Evolutionary conservation across 768 basidiomycete genomes (phyloP), one percentile per base, ranked within the genome.

Genomic region (Lentinus tigrinus): DNA sequence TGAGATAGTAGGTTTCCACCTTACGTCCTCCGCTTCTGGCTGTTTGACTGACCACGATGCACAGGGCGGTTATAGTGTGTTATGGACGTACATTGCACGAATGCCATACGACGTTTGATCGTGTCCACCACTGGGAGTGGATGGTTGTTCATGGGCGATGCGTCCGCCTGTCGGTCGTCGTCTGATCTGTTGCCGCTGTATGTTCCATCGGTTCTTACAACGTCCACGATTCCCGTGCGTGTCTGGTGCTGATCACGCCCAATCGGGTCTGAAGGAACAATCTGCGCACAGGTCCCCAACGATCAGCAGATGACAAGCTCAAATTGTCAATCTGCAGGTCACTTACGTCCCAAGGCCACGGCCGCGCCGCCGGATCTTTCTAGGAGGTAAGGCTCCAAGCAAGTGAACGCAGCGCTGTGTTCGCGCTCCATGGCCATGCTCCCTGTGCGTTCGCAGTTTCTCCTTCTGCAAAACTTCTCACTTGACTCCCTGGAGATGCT

Each of bases 201-300:
- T 59, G 39, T 40, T 52, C 54, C 17, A 28, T 47, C 31, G 47
- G 19, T 50, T 59, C 40, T 42, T 50, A 59, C 52, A 54, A 34
- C 58, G 58, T 42, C 58, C 58, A 52, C 39, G 58, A 43, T 59
- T 59, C 58, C 31, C 49, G 48, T 54, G 58, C 47, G 46, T 59
- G 40, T 59, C 48, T 59, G 39, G 58, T 49, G 54, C 47, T 54
- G 21, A 49, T 48, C 19, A 24, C 39, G 52, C 58, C 58, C 58
- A 59, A 59, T 59, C 58, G 57, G 51, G 37, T 58, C 37, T 16
- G 38, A 38, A 36, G 42, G 34, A 36, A 39, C 52, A 34, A 54
- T 48, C 58, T 59, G 21, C 44, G 47, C 27, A 16, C 27, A 34
- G 34, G 47, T 21, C 13, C 52, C 40, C 47, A 49, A 34, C 49